A percentile compares a stretch with the other conserved stretches of the same genome.
These are phyloP conservation scores for Aquilaria yunnanensis DNA, from an alignment of 345 rosid genomes.

Conservation along the genomic window DNA sequence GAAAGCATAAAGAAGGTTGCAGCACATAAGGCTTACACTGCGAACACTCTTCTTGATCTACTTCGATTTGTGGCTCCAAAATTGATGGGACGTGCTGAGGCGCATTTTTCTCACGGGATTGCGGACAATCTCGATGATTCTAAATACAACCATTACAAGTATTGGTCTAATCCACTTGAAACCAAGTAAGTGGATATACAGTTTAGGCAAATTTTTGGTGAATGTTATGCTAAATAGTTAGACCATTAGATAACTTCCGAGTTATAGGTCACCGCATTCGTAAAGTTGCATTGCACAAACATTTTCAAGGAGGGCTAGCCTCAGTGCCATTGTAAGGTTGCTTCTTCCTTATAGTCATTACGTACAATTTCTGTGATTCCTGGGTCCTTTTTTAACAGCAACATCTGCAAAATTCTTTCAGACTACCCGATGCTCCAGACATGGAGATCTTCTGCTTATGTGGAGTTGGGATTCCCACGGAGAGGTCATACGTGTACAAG, in stretches of 20 bases:
- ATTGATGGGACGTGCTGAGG: slow-evolving; percentile 54
- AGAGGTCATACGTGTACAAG: slow-evolving; percentile 67
- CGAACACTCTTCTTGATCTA: slow-evolving; percentile 36
- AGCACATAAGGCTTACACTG: slow-evolving; percentile 52
- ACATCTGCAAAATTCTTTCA: slow-evolving; percentile 17
- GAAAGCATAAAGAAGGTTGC: slow-evolving; percentile 37
- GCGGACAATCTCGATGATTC: slow-evolving; percentile 65
- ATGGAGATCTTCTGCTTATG: slow-evolving; percentile 65
- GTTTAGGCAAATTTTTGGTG: background rate
- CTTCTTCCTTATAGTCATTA: background rate
- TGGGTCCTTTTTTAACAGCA: background rate
- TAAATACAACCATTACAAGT: slow-evolving; percentile 48
- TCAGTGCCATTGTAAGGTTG: background rate
- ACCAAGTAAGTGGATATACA: slow-evolving; percentile 37
- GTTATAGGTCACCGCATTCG: background rate
- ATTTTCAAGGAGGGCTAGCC: too few species aligned
- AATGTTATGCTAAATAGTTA: background rate
- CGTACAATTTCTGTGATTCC: background rate
- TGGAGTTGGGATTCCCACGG: slow-evolving; percentile 68
- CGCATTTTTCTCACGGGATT: slow-evolving; percentile 74
- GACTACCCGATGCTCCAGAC: slow-evolving; percentile 64
- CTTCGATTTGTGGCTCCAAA: slow-evolving; percentile 60
- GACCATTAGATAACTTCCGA: background rate
- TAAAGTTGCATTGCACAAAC: too few species aligned
- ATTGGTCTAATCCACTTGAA: slow-evolving; percentile 83